Evolutionary conservation across 2,329 filamentous ascomycete species (phyloP).

Genomic region (Colletotrichum orbiculare): DNA sequence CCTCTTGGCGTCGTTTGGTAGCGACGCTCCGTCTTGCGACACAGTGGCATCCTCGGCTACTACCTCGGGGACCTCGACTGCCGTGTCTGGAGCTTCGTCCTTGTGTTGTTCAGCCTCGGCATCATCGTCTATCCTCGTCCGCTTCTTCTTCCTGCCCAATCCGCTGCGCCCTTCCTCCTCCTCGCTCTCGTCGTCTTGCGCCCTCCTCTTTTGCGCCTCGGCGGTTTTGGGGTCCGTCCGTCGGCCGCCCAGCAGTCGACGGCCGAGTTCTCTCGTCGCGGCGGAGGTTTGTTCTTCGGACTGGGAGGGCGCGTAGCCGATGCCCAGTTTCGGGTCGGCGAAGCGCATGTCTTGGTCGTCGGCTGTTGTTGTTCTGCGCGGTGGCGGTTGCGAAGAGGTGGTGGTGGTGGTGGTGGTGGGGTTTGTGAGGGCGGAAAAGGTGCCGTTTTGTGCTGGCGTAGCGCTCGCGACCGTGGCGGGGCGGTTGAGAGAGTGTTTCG

Average conservation of each 20-base stretch:
- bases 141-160: slow-evolving; percentile 49
- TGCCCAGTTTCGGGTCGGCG: slow-evolving; percentile 50
- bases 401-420: slow-evolving; percentile 5
- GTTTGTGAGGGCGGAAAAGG: slow-evolving; percentile 37
- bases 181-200: slow-evolving; percentile 44
- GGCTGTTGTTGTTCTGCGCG: slow-evolving; percentile 1
- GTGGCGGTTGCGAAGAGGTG: neutral
- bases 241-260: slow-evolving; percentile 43
- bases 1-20: slow-evolving; percentile 37
- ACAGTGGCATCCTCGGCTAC: neutral
- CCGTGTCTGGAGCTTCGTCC: neutral
- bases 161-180: slow-evolving; percentile 49
- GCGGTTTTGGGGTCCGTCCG: slow-evolving; percentile 21
- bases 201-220: slow-evolving; percentile 28
- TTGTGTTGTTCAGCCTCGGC: neutral
- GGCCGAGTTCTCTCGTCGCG: slow-evolving; percentile 44
- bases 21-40: neutral
- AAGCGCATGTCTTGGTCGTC: slow-evolving; percentile 36
- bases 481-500: slow-evolving; percentile 32
- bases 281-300: slow-evolving; percentile 42
- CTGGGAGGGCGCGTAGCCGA: slow-evolving; percentile 50
- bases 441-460: slow-evolving; percentile 4
- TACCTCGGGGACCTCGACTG: neutral
- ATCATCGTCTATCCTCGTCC: slow-evolving; percentile 37
- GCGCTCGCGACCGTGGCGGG: slow-evolving; percentile 6